Evolutionary conservation across 2,329 filamentous ascomycete species (phyloP), one percentile per base, ranked within the genome.

Genomic region (Exophiala viscosa): DNA sequence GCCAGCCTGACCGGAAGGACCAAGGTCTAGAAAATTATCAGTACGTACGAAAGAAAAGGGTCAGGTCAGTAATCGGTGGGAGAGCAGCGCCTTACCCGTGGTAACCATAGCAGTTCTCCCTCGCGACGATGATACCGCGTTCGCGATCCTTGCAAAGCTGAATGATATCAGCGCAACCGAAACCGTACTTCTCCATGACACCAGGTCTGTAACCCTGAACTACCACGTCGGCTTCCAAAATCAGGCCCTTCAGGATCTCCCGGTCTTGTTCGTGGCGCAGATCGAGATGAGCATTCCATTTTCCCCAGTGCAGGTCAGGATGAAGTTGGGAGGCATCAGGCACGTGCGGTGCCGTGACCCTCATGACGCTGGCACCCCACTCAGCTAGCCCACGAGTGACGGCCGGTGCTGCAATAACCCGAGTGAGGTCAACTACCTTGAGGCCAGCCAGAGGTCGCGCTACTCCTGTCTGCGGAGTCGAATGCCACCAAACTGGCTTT

Each of bases 281-380:
- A 57, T 82, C 74, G 2, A 82, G 64, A 13, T 84, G 80, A 1
- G 77, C 74, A 1, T 82, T 78, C 56, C 84, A 84, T 65, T 88
- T 89, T 17, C 85, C 85, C 63, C 84, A 81, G 64, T 88, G 88
- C 13, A 84, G 82, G 58, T 88, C 85, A 0, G 87, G 79, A 60
- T 88, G 84, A 87, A 87, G 67, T 86, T 86, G 0, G 32, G 66
- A 69, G 44, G 69, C 62, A 59, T 73, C 69, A 1, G 53, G 60
- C 2, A 76, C 58, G 45, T 67, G 66, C 15, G 70, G 70, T 18
- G 70, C 71, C 1, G 73, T 75, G 10, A 76, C 63, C 44, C 73
- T 69, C 36, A 77, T 69, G 0, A 77, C 73, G 39, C 73, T 71
- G 5, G 74, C 74, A 3, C 74, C 74, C 42, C 72, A 67, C 1